These are phyloP conservation scores for Gaertneriomyces semiglobifer DNA, from an alignment of 192 early-diverging fungal genomes.

Conservation along the genomic window DNA sequence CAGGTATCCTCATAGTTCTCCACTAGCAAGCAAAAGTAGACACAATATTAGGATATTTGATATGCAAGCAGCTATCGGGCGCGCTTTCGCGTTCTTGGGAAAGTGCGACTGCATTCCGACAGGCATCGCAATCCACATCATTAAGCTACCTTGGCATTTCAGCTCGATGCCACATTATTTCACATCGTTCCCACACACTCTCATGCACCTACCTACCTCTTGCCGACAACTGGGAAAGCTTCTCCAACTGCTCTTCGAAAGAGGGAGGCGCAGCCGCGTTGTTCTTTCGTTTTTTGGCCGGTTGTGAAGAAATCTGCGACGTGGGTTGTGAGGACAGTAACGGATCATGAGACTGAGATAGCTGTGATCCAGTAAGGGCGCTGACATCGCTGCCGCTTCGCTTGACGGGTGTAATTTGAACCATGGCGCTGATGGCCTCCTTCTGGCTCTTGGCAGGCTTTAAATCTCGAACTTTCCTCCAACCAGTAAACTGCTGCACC, in stretches of 20 bases:
- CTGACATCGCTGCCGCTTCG: conserved; percentile 10
- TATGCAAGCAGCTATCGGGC: no score
- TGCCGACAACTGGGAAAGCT: conserved; percentile 14
- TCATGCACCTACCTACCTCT: conserved; percentile 4
- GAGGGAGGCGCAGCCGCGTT: conserved; percentile 10
- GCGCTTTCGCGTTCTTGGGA: no score
- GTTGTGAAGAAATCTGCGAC: background rate
- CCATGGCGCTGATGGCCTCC: conserved; percentile 7
- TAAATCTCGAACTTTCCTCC: no score
- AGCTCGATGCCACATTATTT: no score
- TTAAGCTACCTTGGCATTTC: no score
- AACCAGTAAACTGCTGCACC: no score
- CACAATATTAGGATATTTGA: no score
- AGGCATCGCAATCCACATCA: no score
- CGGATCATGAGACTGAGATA: background rate
- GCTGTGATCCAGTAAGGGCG: background rate
- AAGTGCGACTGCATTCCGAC: no score
- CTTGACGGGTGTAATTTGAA: conserved; percentile 24
- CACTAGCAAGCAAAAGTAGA: background rate
- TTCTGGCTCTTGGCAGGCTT: background rate
- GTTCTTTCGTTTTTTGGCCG: conserved; percentile 23
- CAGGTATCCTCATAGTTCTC: conserved; percentile 16
- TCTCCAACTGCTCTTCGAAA: conserved; percentile 27
- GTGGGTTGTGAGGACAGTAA: background rate
- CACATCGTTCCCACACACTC: no score